Evolutionary conservation across 768 basidiomycete genomes (phyloP).

Genomic region (Suillus sp.): DNA sequence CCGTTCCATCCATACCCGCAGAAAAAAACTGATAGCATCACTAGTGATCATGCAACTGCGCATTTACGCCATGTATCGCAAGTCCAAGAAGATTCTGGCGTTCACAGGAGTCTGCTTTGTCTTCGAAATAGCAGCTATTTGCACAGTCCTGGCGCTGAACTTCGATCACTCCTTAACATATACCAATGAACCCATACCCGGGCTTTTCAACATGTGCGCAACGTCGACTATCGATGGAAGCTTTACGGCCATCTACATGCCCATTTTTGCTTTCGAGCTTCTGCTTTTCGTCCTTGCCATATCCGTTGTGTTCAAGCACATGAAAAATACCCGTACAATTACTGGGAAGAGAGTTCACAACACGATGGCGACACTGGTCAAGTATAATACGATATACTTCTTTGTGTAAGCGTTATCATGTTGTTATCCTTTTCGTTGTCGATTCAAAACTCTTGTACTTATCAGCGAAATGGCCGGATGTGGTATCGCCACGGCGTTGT

Average conservation of each 20-base stretch:
- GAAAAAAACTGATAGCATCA: not conserved
- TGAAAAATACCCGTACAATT: conserved; percentile 8
- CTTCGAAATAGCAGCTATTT: conserved; percentile 13
- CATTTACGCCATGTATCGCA: conserved; percentile 16
- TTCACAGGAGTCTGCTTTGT: conserved; percentile 7
- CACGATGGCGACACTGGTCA: conserved; percentile 11
- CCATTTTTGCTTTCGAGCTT: conserved; percentile 12
- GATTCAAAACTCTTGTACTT: not conserved
- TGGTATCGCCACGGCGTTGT: conserved; percentile 11
- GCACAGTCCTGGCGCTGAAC: conserved; percentile 7
- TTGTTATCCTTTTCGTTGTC: not conserved
- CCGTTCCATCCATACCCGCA: not conserved
- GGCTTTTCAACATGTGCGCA: conserved; percentile 13
- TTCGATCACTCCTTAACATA: conserved; percentile 10
- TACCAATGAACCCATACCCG: conserved; percentile 14
- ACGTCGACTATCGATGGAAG: conserved; percentile 5
- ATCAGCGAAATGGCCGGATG: conserved; percentile 10
- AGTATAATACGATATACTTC: conserved; percentile 14
- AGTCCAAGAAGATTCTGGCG: conserved; percentile 11
- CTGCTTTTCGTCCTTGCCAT: conserved; percentile 12
- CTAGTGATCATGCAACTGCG: conserved; percentile 17
- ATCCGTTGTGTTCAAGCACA: conserved; percentile 12
- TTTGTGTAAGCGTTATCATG: conserved; percentile 10
- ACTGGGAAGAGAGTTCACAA: conserved; percentile 10
- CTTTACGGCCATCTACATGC: conserved; percentile 14